Evolutionary conservation across 2,329 filamentous ascomycete species (phyloP), one percentile per base, ranked within the genome.

Genomic region (Dothidotthia symphoricarpi): DNA sequence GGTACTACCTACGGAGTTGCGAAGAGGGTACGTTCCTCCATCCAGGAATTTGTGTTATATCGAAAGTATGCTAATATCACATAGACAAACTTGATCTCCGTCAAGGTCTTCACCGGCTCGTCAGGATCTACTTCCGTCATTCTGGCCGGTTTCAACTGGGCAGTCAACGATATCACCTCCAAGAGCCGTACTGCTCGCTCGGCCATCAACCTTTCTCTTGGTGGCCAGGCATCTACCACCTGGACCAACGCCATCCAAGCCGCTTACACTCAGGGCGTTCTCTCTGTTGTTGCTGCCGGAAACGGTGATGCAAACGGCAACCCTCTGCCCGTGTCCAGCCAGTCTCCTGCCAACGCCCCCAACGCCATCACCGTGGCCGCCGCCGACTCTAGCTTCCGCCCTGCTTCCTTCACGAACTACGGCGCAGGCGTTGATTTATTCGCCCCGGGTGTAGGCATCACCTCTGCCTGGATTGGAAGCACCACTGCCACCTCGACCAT

Each of bases 381-480:
- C 2, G 50, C 45, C 2, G 55, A 60, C 37, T 51, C 39, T 26
- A 44, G 41, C 17, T 51, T 58, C 36, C 24, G 28, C 11, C 41
- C 43, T 10, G 55, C 61, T 3, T 27, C 31, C 11, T 65, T 59
- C 49, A 51, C 51, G 15, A 66, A 66, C 47, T 63, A 49, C 35
- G 61, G 61, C 6, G 24, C 38, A 2, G 37, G 34, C 14, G 53
- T 64, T 24, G 55, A 61, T 28, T 39, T 65, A 24, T 60, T 59
- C 26, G 61, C 51, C 3, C 61, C 63, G 7, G 63, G 63, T 24
- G 59, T 58, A 16, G 41, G 44, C n/a, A 49, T 67, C 24, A 60
- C 67, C 2, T 74, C 69, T 48, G 66, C 76, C 16, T 78, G 47
- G 45, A 48, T 43, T 16, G 45, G 69, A 16, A 53, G 60, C 31